Evolutionary conservation across 495 filamentous ascomycete species (phyloP).

Genomic region (Podospora fimiseda): DNA sequence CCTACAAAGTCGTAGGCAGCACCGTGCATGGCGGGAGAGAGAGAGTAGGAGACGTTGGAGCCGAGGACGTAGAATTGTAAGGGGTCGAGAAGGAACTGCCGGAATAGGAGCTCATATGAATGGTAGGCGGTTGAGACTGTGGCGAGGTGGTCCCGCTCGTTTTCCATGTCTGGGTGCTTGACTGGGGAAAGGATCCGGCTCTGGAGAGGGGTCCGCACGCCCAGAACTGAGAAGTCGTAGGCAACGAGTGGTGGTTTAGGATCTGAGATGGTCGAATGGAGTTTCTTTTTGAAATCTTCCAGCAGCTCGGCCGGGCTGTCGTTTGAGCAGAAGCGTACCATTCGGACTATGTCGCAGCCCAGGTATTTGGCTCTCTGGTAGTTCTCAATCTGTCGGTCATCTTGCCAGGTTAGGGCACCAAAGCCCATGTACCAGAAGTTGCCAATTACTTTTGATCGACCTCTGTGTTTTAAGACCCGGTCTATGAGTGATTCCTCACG

Average conservation of each 20-base stretch:
- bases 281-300: slow-evolving; percentile 46
- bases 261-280: slow-evolving; percentile 41
- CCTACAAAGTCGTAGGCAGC: slow-evolving; percentile 66
- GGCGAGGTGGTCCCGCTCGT: slow-evolving; percentile 39
- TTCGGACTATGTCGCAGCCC: slow-evolving; percentile 64
- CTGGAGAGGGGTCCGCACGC: slow-evolving; percentile 60
- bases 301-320: slow-evolving; percentile 55
- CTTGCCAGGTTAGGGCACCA: slow-evolving; percentile 53
- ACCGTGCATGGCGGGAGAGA: slow-evolving; percentile 75
- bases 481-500: slow-evolving; percentile 46
- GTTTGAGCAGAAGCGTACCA: slow-evolving; percentile 55
- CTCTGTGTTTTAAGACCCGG: slow-evolving; percentile 50
- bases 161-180: slow-evolving; percentile 57
- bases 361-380: slow-evolving; percentile 54
- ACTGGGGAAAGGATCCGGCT: slow-evolving; percentile 63
- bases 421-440: slow-evolving; percentile 50
- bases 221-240: slow-evolving; percentile 64
- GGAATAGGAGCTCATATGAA: slow-evolving; percentile 48
- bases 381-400: slow-evolving; percentile 48
- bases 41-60: slow-evolving; percentile 64
- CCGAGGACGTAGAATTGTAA: slow-evolving; percentile 72
- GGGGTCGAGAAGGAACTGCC: slow-evolving; percentile 54
- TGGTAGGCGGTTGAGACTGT: slow-evolving; percentile 41
- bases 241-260: slow-evolving; percentile 58
- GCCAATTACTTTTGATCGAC: slow-evolving; percentile 70